A percentile compares a stretch with the other conserved stretches of the same genome.
Conservation (phyloP, 805 yeast genomes). For the Cyberlindnera maclurae region DNA sequence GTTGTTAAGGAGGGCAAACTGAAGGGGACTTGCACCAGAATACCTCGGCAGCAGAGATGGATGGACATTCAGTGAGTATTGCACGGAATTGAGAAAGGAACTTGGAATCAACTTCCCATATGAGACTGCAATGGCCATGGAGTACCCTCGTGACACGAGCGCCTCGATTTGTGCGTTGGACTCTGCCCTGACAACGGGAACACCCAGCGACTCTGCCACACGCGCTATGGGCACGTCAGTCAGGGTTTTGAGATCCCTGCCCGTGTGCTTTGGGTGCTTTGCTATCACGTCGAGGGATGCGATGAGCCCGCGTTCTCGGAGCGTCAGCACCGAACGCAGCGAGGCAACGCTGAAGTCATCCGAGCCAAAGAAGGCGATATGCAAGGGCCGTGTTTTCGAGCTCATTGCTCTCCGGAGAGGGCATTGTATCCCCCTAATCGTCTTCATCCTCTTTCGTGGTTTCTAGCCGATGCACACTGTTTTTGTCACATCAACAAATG, state of each 20-base stretch:
- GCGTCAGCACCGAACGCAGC: slow-evolving; percentile 31
- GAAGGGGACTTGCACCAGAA: slow-evolving; percentile 89
- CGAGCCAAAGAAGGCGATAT: slow-evolving; percentile 69
- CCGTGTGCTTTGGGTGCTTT: slow-evolving; percentile 54
- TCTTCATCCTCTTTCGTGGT: not conserved
- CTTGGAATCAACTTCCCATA: slow-evolving; percentile 79
- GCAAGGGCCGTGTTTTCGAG: slow-evolving; percentile 5
- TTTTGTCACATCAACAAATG: not conserved
- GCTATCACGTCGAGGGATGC: slow-evolving; percentile 53
- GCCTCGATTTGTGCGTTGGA: slow-evolving; percentile 31
- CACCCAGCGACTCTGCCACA: slow-evolving; percentile 27
- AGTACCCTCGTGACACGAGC: slow-evolving; percentile 30
- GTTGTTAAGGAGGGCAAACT: slow-evolving; percentile 60
- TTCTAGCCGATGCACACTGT: too few species aligned
- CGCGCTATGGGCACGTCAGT: slow-evolving; percentile 48
- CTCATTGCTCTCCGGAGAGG: not conserved
- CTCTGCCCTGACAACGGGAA: slow-evolving; percentile 47
- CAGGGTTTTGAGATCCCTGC: slow-evolving; percentile 42
- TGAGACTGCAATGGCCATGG: slow-evolving; percentile 84
- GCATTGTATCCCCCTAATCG: not conserved
- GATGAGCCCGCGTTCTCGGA: slow-evolving; percentile 17
- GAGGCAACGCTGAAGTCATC: slow-evolving; percentile 62
- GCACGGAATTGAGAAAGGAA: slow-evolving; percentile 38
- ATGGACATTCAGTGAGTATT: slow-evolving; percentile 78
- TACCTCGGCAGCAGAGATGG: slow-evolving; percentile 82